These are phyloP conservation scores for Calonectria fujianensis DNA, from an alignment of 2,329 filamentous ascomycete genomes.

Conservation along the genomic window DNA sequence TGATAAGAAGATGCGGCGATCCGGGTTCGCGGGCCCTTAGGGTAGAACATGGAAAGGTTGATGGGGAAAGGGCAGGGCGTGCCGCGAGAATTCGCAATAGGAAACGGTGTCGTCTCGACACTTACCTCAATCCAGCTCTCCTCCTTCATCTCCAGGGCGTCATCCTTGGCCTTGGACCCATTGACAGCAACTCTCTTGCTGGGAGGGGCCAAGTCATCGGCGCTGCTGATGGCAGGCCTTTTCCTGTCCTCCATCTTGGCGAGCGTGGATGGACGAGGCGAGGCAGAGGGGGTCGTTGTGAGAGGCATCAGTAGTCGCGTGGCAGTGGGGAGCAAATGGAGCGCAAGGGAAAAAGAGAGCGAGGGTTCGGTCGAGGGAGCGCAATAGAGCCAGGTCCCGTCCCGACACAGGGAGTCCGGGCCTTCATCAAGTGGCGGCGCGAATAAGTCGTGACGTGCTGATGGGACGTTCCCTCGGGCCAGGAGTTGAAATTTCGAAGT, in stretches of 20 bases:
- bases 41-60: slow-evolving; percentile 38
- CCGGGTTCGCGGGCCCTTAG: slow-evolving; percentile 41
- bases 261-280: slow-evolving; percentile 86
- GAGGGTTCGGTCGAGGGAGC: slow-evolving; percentile 54
- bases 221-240: slow-evolving; percentile 87
- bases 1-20: slow-evolving; percentile 54
- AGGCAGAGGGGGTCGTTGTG: slow-evolving; percentile 82
- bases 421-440: slow-evolving; percentile 61
- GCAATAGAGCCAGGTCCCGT: slow-evolving; percentile 61
- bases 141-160: slow-evolving; percentile 73
- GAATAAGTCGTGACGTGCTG: slow-evolving; percentile 58
- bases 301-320: slow-evolving; percentile 86
- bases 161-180: slow-evolving; percentile 77
- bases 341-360: slow-evolving; percentile 59
- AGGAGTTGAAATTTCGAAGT: slow-evolving; percentile 69
- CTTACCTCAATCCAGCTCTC: slow-evolving; percentile 81
- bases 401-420: slow-evolving; percentile 57
- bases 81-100: slow-evolving; percentile 44
- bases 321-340: slow-evolving; percentile 63
- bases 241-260: slow-evolving; percentile 99
- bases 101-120: slow-evolving; percentile 62
- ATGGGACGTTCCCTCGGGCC: slow-evolving; percentile 59
- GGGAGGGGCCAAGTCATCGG: slow-evolving; percentile 90
- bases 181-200: slow-evolving; percentile 95
- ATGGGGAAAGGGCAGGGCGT: slow-evolving; percentile 39